Conservation (phyloP, 73 alveolate genomes). For the Diophrys appendiculata region DNA sequence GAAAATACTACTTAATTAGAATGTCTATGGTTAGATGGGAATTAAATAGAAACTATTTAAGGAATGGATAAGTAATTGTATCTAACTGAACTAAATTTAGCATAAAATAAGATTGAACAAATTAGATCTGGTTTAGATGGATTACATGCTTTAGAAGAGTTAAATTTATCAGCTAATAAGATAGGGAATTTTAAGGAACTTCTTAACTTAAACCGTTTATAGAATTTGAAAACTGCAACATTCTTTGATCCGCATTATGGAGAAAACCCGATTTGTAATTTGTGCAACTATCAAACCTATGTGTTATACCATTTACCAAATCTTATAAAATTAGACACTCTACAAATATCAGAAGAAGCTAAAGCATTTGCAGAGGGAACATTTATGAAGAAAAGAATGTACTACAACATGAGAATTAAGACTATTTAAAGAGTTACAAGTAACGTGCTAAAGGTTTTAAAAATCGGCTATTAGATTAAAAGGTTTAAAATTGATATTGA, state of each 20-base stretch:
- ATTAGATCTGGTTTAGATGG: neutral
- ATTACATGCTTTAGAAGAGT: neutral
- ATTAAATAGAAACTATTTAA: conserved; percentile 1
- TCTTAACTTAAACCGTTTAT: conserved; percentile 1
- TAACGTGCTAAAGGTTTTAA: neutral
- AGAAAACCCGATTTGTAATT: no score
- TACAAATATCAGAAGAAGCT: conserved; percentile 54
- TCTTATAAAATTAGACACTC: conserved; percentile 55
- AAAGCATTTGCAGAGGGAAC: conserved; percentile 69
- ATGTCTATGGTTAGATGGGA: conserved; percentile 30
- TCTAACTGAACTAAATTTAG: conserved; percentile 4
- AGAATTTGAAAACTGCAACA: neutral
- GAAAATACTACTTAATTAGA: conserved; percentile 20
- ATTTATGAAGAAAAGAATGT: no score
- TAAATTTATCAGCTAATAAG: conserved; percentile 1
- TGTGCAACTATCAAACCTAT: conserved; percentile 42
- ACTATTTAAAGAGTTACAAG: neutral
- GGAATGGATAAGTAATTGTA: conserved; percentile 21
- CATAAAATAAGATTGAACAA: neutral
- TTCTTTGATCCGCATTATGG: conserved; percentile 14
- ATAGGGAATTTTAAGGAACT: conserved; percentile 17
- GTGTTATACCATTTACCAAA: conserved; percentile 59
- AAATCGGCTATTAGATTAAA: neutral
- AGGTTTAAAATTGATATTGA: conserved; percentile 4
- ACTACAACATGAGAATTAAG: conserved; percentile 20